Conservation (phyloP, 176 grass and related monocot genomes). For the Cenchrus americanus region DNA sequence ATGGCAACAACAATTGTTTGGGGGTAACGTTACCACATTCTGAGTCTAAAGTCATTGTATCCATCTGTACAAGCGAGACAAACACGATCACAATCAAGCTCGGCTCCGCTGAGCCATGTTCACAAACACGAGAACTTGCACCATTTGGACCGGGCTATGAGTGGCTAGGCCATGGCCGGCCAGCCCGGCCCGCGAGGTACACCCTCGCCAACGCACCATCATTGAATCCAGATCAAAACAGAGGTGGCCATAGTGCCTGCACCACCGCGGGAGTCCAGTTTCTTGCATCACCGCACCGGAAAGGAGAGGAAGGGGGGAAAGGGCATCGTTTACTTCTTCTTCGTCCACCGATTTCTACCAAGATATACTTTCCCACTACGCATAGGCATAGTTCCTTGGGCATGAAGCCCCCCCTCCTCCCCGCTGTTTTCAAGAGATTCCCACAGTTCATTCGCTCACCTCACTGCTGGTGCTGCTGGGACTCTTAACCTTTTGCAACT, state of each 20-base stretch:
- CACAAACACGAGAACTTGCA: no score
- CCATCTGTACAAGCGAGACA: no score
- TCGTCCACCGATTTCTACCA: slow-evolving; percentile 4
- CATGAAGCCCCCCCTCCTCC: background rate
- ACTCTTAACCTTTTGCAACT: slow-evolving; percentile 8
- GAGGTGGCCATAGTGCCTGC: background rate
- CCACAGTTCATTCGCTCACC: background rate
- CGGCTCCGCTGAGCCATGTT: no score
- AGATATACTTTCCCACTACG: background rate
- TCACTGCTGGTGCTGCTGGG: background rate
- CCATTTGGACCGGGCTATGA: no score
- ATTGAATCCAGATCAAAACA: background rate
- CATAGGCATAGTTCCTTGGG: background rate
- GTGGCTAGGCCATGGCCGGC: no score
- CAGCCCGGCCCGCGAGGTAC: no score
- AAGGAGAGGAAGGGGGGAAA: background rate
- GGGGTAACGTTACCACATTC: no score
- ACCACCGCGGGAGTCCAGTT: background rate
- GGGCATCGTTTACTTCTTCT: slow-evolving; percentile 25
- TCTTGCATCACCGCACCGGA: background rate
- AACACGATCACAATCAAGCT: no score
- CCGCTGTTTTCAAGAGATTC: slow-evolving; percentile 27
- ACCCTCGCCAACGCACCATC: no score
- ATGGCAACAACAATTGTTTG: no score
- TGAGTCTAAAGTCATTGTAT: no score